Evolutionary conservation across 331 rosid genomes (phyloP).

Genomic region (Saraca asoca): DNA sequence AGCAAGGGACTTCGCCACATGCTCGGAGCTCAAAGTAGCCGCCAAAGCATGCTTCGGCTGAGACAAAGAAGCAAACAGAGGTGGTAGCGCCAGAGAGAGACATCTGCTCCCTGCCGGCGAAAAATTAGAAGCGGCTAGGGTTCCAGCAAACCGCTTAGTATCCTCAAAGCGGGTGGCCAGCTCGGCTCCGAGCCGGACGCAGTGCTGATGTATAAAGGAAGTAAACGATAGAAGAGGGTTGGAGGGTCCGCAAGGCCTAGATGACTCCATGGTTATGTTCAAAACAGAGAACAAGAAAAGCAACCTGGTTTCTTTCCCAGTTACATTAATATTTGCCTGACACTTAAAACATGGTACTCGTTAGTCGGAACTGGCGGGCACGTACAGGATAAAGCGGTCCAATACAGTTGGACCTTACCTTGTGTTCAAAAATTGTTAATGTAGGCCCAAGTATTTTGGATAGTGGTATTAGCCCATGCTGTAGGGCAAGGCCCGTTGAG

Average conservation of each 20-base stretch:
- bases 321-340: no score
- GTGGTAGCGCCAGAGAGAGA: constrained; percentile 20
- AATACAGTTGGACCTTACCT: no score
- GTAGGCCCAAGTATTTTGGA: no score
- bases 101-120: constrained; percentile 28
- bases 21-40: constrained; percentile 59
- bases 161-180: constrained; percentile 60
- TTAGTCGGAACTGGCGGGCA: no score
- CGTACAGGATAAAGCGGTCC: no score
- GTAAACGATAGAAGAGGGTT: constrained; percentile 71
- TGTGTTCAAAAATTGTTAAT: no score
- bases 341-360: no score
- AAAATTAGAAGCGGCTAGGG: constrained; percentile 38
- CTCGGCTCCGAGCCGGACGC: constrained; percentile 59
- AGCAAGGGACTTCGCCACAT: constrained; percentile 70
- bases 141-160: constrained; percentile 62
- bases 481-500: no score
- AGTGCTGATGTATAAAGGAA: constrained; percentile 68
- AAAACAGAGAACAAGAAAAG: background rate
- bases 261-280: constrained; percentile 55
- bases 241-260: constrained; percentile 50
- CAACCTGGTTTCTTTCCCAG: no score
- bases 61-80: constrained; percentile 47
- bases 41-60: constrained; percentile 70
- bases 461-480: no score